Evolutionary conservation across 176 grass and related monocot genomes (phyloP).

Genomic region (Avena eriantha): DNA sequence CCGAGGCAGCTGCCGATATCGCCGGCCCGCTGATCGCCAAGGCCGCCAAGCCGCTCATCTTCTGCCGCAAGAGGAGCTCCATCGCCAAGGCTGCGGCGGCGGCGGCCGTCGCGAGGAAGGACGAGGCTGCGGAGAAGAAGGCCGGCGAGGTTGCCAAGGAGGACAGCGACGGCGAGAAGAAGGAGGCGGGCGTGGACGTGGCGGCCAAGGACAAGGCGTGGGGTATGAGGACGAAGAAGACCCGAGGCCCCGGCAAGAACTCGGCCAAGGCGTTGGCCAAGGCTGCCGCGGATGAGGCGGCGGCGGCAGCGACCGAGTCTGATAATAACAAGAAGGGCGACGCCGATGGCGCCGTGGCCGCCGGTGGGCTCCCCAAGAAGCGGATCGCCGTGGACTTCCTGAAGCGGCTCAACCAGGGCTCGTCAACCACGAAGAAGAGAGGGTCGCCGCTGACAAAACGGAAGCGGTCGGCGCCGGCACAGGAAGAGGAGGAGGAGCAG

Average conservation of each 20-base stretch:
- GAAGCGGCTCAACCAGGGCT: constrained; percentile 74
- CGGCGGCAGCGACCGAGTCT: not conserved
- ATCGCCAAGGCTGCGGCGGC: constrained; percentile 55
- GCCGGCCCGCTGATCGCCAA: constrained; percentile 63
- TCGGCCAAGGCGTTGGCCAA: constrained; percentile 14
- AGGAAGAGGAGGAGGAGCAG: constrained; percentile 20
- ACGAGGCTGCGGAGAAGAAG: constrained; percentile 47
- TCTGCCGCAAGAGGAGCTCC: constrained; percentile 87
- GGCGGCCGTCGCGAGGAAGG: constrained; percentile 33
- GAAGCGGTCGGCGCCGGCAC: constrained; percentile 25
- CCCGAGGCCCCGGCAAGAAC: constrained; percentile 33
- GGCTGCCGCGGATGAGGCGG: not conserved
- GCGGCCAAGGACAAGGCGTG: constrained; percentile 43
- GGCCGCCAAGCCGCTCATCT: constrained; percentile 62
- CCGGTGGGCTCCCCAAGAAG: constrained; percentile 56
- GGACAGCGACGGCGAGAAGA: constrained; percentile 46
- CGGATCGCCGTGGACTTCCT: constrained; percentile 75
- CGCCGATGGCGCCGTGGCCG: not conserved
- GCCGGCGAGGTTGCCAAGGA: not conserved
- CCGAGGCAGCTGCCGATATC: not conserved
- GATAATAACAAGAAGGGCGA: constrained; percentile 44
- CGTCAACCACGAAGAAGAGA: constrained; percentile 50
- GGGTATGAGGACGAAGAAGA: constrained; percentile 73
- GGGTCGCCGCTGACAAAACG: constrained; percentile 45
- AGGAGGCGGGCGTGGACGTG: constrained; percentile 20